Evolutionary conservation across 2,329 filamentous ascomycete genomes (phyloP).

Genomic region (Pseudocercospora macadamiae): DNA sequence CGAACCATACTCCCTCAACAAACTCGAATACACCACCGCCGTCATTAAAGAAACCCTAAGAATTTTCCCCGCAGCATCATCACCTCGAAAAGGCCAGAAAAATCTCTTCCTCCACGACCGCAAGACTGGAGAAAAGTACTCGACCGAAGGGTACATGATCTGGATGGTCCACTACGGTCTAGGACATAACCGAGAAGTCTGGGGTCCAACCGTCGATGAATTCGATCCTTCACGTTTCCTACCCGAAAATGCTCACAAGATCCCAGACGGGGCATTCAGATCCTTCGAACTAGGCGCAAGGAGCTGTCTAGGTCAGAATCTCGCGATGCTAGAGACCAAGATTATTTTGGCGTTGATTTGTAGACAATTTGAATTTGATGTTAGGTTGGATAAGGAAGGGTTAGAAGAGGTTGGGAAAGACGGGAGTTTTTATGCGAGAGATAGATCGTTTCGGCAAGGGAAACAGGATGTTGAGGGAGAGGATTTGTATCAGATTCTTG

Average conservation of each 20-base stretch:
- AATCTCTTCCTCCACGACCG: conserved; percentile 44
- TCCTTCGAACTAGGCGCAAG: conserved; percentile 58
- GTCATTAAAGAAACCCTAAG: conserved; percentile 58
- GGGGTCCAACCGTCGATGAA: conserved; percentile 42
- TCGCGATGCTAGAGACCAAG: conserved; percentile 56
- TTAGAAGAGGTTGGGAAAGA: conserved; percentile 35
- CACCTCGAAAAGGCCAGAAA: conserved; percentile 41
- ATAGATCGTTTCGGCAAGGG: conserved; percentile 26
- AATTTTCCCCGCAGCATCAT: conserved; percentile 53
- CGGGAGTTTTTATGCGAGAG: conserved; percentile 36
- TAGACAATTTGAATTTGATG: conserved; percentile 53
- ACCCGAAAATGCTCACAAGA: conserved; percentile 28
- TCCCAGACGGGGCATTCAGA: conserved; percentile 53
- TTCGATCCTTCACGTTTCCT: conserved; percentile 56
- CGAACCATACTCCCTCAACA: conserved; percentile 53
- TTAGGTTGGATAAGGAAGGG: conserved; percentile 37
- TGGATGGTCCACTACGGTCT: conserved; percentile 43
- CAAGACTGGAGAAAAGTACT: conserved; percentile 44
- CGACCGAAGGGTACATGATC: conserved; percentile 50
- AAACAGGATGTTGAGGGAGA: conserved; percentile 33
- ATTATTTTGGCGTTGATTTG: conserved; percentile 53
- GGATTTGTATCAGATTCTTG: conserved; percentile 34
- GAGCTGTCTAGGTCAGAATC: conserved; percentile 59
- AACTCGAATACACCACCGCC: conserved; percentile 55
- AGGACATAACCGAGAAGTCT: conserved; percentile 41